Evolutionary conservation across 306 rosid genomes (phyloP), one percentile per base, ranked within the genome.

Genomic region (Gastrolobium bilobum): DNA sequence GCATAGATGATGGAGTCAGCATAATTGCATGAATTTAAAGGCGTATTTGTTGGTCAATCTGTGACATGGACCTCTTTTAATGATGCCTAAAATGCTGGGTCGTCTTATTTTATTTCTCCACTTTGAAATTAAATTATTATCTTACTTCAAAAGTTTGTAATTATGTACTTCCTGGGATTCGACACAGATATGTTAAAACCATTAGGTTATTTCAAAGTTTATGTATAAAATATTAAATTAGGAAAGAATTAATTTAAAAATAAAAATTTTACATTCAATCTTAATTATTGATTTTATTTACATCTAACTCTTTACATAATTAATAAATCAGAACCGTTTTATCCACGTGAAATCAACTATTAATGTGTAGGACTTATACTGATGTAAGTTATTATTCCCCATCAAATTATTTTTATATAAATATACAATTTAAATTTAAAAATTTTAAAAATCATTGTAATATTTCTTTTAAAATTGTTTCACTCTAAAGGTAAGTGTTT

Each of bases 21-120:
- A 64, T 53, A 43, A 77, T 65, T 52, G 10, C 81, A 65, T 30
- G 29, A 77, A 66, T 30, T 67, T n/a, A 53, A 77, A 52, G 57
- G 29, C n/a, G 4, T 65, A 42, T 77, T 66, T 66, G 47, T 42
- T 53, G 68, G 4, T 54, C 47, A 77, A 64, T 53, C 7, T 13
- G n/a, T 63, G 73, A 76, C 73, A 51, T 3, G 0, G 0, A 44
- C 48, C 47, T 74, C 71, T 48, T 37, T 76, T 10, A 47, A n/a
- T 63, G 52, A 50, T 76, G 72, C 26, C 4, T 39, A 6, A 20
- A 39, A 72, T 54, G 30, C 7, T 56, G 20, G 0, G 0, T 40
- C 42, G 10, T 20, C 5, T 71, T 6, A 31, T 33, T 33, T 2
- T 13, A n/a, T 50, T 50, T 34, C 11, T 51, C n/a, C 54, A 10